Percentiles rank a stretch among this genome's conserved stretches.
phyloP scores from a whole-genome alignment of 139 green algal genomes.

The Chlorella sp. region DNA sequence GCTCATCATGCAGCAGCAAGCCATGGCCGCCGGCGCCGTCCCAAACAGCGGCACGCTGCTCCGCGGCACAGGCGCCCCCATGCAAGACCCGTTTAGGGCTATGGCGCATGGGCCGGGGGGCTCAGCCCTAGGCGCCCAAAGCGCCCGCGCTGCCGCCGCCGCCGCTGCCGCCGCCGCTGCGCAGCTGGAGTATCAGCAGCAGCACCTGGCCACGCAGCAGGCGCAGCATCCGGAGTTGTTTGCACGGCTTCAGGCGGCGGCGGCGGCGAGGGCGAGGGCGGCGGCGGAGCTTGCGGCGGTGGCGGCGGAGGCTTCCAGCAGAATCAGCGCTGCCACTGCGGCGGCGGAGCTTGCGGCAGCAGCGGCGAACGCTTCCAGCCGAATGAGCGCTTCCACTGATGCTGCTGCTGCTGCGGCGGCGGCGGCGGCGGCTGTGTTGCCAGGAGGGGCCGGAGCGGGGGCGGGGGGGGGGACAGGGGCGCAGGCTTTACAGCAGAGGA shows the following conservation, averaged over 20 bases:
- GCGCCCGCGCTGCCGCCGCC: neutral
- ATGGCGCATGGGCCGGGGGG: neutral
- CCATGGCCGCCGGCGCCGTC: neutral
- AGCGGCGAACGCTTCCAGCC: no score
- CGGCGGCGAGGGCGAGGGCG: neutral
- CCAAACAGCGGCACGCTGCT: neutral
- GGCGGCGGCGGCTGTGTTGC: no score
- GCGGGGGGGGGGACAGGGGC: no score
- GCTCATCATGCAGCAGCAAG: conserved; percentile 14
- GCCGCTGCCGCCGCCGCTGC: neutral
- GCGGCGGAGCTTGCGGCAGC: no score
- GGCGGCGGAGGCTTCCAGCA: no score
- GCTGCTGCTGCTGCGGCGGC: no score
- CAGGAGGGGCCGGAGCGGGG: no score
- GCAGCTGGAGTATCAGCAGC: neutral
- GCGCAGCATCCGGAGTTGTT: conserved; percentile 3
- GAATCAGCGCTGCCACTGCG: no score
- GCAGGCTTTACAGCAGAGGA: no score
- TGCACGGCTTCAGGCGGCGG: conserved; percentile 3
- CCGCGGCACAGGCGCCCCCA: neutral
- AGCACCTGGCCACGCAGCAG: conserved; percentile 3
- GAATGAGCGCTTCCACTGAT: no score
- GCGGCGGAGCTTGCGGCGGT: neutral
- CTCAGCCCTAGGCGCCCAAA: neutral
- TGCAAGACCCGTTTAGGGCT: neutral